Evolutionary conservation across 495 filamentous ascomycete genomes (phyloP), one percentile per base, ranked within the genome.

Genomic region (Penicillium nucicola): DNA sequence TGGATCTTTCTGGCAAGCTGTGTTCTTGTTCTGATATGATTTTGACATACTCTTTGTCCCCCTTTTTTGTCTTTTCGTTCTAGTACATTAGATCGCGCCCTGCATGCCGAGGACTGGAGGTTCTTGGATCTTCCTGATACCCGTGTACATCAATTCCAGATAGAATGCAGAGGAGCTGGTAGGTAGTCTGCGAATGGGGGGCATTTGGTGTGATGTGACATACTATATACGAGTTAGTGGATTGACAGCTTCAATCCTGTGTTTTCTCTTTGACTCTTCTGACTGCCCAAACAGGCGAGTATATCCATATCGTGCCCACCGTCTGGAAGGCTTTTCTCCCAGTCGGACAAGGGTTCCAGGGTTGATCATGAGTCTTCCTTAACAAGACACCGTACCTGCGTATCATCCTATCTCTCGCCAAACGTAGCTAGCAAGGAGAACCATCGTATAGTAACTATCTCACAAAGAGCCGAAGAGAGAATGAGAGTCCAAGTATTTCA

Each of bases 101-200:
- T 64, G 55, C 44, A 42, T 50, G 50, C 23, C 31, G 43, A 45
- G 54, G 55, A 50, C 50, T 46, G 58, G 48, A 57, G 55, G 40
- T 45, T 51, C 49, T 37, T 51, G 55, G 22, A 50, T 60, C 59
- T 60, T 60, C 52, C 45, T 49, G 59, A 60, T 65, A 60, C 60
- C 56, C 56, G 50, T 65, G 59, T 65, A 65, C 59, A 65, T 65
- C 62, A 61, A 57, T 57, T 42, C 47, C 53, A 59, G 56, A 65
- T 65, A 65, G 60, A 65, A 49, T 60, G 56, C 54, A 55, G 57
- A 40, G 43, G 50, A 61, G 52, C 48, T 43, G 52, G 43, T 48
- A 44, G 45, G 55, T 57, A 51, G 52, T 50, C 40, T 59, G 45
- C 31, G 50, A 36, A n/a, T n/a, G n/a, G n/a, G 13, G 30, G 48